Conservation (phyloP, 768 basidiomycete genomes). For the Calocybe gangraenosa region DNA sequence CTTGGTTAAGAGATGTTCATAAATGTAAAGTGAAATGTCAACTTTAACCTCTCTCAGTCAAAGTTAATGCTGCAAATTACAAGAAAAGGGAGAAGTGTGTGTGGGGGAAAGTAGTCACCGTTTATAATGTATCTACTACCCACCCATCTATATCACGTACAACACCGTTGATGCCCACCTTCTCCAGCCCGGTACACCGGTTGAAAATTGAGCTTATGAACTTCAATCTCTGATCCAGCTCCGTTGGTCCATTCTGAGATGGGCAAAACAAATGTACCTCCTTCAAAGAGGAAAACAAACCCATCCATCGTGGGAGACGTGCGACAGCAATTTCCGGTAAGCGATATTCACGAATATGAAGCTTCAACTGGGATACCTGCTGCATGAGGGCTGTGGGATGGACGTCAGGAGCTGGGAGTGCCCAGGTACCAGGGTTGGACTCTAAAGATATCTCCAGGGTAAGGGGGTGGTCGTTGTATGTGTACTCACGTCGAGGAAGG, state of each 20-base stretch:
- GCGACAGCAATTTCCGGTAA: slow-evolving; percentile 14
- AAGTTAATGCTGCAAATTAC: neutral
- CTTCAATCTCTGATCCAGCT: slow-evolving; percentile 1
- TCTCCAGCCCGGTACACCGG: slow-evolving; percentile 4
- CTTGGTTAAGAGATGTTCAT: too few species aligned
- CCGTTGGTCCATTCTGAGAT: slow-evolving; percentile 10
- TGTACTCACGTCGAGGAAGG: neutral
- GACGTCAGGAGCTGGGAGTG: slow-evolving; percentile 2
- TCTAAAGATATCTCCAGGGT: slow-evolving; percentile 8
- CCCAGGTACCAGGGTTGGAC: slow-evolving; percentile 9
- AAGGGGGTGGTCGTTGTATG: neutral
- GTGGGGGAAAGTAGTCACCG: too few species aligned
- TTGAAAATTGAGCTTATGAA: slow-evolving; percentile 6
- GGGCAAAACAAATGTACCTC: slow-evolving; percentile 14
- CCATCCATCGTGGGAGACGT: slow-evolving; percentile 19
- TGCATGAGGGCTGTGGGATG: neutral
- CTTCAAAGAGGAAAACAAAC: slow-evolving; percentile 15
- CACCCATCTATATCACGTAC: slow-evolving; percentile 4
- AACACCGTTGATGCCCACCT: slow-evolving; percentile 9
- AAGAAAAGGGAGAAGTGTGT: neutral
- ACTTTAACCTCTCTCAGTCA: too few species aligned
- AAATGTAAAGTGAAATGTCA: too few species aligned
- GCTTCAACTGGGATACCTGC: slow-evolving; percentile 16
- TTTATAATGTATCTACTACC: neutral
- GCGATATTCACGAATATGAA: slow-evolving; percentile 19